Evolutionary conservation across 164 flowering plant species (phyloP).

Genomic region (Sedum album): DNA sequence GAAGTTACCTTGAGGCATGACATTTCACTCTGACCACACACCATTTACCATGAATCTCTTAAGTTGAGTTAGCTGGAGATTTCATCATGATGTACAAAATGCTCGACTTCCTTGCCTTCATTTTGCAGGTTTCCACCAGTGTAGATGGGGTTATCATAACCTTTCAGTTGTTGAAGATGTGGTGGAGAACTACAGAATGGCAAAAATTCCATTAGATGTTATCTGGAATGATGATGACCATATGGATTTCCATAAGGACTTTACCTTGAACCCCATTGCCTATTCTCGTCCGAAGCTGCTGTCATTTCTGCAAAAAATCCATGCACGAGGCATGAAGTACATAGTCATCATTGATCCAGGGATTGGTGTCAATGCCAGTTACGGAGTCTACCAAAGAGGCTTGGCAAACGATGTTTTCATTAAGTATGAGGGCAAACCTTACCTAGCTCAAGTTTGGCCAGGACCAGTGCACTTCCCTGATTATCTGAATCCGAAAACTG

Average conservation of each 20-base stretch:
- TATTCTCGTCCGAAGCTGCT: constrained; percentile 53
- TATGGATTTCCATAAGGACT: constrained; percentile 90
- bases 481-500: constrained; percentile 75
- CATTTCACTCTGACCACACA: too few relatives aligned
- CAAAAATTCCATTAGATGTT: constrained; percentile 85
- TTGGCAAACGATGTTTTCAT: constrained; percentile 72
- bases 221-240: constrained; percentile 97
- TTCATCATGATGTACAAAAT: too few relatives aligned
- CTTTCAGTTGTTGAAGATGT: constrained; percentile 75
- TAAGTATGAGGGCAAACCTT: constrained; percentile 67
- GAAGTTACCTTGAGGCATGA: too few relatives aligned
- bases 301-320: constrained; percentile 59
- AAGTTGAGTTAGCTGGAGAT: too few relatives aligned
- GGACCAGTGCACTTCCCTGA: constrained; percentile 92
- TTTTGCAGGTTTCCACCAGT: constrained; percentile 84
- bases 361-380: constrained; percentile 55
- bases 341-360: constrained; percentile 89
- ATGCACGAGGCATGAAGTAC: constrained; percentile 66
- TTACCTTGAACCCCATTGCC: constrained; percentile 82
- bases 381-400: constrained; percentile 68
- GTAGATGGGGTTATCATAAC: too few relatives aligned
- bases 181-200: constrained; percentile 72
- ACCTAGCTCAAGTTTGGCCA: constrained; percentile 91
- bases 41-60: too few relatives aligned
- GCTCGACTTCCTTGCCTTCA: constrained; percentile 14